Percentiles rank a stretch among this genome's conserved stretches.
Evolutionary conservation across 352 stramenopile species (phyloP).

Genomic region (Pythium grandisporangium): DNA sequence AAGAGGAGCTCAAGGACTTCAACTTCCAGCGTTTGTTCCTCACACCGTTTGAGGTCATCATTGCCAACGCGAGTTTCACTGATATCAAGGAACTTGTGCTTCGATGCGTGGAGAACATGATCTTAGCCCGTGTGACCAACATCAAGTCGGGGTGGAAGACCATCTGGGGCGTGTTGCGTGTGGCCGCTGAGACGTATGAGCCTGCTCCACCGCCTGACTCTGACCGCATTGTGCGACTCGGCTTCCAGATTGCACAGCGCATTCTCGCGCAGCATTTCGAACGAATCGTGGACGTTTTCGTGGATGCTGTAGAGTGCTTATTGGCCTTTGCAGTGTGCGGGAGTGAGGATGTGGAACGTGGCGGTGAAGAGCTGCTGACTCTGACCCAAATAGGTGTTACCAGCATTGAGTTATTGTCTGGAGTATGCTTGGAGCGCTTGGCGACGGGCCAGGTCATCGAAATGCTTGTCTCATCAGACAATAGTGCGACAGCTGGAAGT

Average conservation of each 20-base stretch:
- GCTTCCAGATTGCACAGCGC: constrained; percentile 82
- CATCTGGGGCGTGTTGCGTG: constrained; percentile 89
- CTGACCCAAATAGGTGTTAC: constrained; percentile 67
- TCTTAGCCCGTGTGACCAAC: constrained; percentile 77
- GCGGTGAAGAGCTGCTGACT: constrained; percentile 33
- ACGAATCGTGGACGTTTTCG: constrained; percentile 69
- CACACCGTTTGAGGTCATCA: constrained; percentile 94
- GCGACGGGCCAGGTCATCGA: constrained; percentile 73
- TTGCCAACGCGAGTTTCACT: constrained; percentile 69
- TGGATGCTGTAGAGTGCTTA: constrained; percentile 72
- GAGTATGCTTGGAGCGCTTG: constrained; percentile 65
- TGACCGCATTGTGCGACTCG: constrained; percentile 77
- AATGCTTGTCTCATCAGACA: constrained; percentile 32
- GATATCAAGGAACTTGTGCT: constrained; percentile 90
- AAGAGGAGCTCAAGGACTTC: constrained; percentile 97
- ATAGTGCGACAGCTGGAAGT: too few species aligned
- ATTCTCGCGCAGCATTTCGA: constrained; percentile 73
- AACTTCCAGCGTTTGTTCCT: constrained; percentile 99
- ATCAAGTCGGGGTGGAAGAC: constrained; percentile 93
- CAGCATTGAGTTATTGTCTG: constrained; percentile 47
- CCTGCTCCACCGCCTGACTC: constrained; percentile 24
- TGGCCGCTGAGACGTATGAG: constrained; percentile 80
- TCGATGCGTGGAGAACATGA: constrained; percentile 88
- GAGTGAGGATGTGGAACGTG: constrained; percentile 47
- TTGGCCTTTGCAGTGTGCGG: constrained; percentile 74